Percentiles rank a stretch among this genome's conserved stretches.
Conservation (phyloP, 345 rosid genomes). For the Ceriops zippeliana region DNA sequence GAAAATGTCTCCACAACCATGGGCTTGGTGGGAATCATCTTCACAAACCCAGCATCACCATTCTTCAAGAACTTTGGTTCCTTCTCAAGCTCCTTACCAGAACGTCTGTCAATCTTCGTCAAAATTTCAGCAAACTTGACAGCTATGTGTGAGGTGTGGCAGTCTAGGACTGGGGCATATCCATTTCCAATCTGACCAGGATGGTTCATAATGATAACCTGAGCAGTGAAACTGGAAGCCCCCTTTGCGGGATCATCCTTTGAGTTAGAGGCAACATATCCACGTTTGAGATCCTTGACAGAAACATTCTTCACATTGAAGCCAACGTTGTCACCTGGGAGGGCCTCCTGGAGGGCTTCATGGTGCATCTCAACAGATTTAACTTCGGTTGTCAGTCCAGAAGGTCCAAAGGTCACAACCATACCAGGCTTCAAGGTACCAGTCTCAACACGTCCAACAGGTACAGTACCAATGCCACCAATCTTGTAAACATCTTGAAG, state of each 20-base stretch:
- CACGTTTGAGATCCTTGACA: conserved; percentile 46
- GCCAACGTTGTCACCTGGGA: conserved; percentile 39
- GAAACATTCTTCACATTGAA: conserved; percentile 45
- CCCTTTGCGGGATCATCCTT: conserved; percentile 43
- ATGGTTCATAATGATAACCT: conserved; percentile 45
- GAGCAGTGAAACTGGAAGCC: conserved; percentile 38
- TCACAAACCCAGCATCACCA: conserved; percentile 34
- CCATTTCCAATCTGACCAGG: conserved; percentile 40
- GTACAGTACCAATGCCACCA: conserved; percentile 85
- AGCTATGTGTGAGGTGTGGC: conserved; percentile 34
- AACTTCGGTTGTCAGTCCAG: conserved; percentile 28
- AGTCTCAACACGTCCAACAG: conserved; percentile 33
- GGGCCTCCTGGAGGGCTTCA: conserved; percentile 28
- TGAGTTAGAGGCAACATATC: conserved; percentile 36
- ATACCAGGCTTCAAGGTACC: conserved; percentile 26
- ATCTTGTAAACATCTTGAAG: conserved; percentile 91
- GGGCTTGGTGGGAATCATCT: conserved; percentile 39
- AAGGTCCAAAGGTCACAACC: conserved; percentile 25
- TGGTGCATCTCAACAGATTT: conserved; percentile 31
- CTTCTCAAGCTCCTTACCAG: conserved; percentile 41
- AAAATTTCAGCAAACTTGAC: conserved; percentile 33
- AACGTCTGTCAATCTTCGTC: conserved; percentile 41
- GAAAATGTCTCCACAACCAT: conserved; percentile 35
- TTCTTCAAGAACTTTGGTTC: conserved; percentile 47
- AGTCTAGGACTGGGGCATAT: conserved; percentile 30